Evolutionary conservation across 257 asterid genomes (phyloP).

Genomic region (Solanum corneliomulleri): DNA sequence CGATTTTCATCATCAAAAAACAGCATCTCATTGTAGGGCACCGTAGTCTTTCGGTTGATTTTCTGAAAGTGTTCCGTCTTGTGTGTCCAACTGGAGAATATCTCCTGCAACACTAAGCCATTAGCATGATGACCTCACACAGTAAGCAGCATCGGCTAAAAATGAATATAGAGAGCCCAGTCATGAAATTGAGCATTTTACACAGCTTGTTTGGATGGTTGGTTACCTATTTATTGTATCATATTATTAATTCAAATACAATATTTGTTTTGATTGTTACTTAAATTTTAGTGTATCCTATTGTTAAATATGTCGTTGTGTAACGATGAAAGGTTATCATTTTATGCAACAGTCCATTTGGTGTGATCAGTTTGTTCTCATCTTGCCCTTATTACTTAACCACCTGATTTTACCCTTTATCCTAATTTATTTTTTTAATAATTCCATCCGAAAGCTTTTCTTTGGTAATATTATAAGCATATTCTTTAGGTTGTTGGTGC

Average conservation of each 20-base stretch:
- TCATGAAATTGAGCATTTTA: background rate
- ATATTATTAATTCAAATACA: background rate
- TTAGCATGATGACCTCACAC: constrained; percentile 1
- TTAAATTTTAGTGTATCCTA: background rate
- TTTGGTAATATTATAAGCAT: background rate
- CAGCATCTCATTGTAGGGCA: constrained; percentile 70
- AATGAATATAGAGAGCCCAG: background rate
- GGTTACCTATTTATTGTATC: background rate
- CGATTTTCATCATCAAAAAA: constrained; percentile 88
- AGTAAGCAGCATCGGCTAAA: background rate
- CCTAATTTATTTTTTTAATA: background rate
- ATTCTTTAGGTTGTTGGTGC: background rate
- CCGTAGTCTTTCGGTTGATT: constrained; percentile 43
- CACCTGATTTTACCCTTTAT: background rate
- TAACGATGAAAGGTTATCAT: background rate
- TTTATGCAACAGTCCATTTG: background rate
- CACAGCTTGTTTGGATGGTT: background rate
- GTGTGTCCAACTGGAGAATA: constrained; percentile 78
- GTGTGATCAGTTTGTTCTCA: background rate
- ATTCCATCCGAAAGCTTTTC: background rate
- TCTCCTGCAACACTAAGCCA: constrained; percentile 46
- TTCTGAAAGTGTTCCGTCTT: constrained; percentile 82
- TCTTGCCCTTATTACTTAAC: background rate
- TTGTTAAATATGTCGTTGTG: background rate
- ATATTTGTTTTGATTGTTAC: background rate